Percentiles rank a stretch among this genome's conserved stretches.
phyloP scores from a whole-genome alignment of 257 asterid genomes.

The Fraxinus anomala region DNA sequence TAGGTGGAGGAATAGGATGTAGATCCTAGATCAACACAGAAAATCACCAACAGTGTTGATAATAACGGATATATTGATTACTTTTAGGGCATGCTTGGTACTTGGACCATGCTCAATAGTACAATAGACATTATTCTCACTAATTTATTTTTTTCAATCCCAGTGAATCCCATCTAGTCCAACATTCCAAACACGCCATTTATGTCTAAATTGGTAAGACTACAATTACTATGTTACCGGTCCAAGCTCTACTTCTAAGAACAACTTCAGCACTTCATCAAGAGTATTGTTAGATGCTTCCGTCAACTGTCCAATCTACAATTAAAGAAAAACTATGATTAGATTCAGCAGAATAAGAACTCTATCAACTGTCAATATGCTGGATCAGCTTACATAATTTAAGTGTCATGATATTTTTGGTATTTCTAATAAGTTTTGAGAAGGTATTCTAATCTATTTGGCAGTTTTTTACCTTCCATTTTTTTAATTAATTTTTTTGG shows the following conservation, averaged over 20 bases:
- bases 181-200: neutral
- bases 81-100: conserved; percentile 6
- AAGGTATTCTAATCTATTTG: neutral
- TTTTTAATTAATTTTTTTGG: neutral
- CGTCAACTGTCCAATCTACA: conserved; percentile 52
- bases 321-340: conserved; percentile 4
- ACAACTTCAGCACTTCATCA: conserved; percentile 50
- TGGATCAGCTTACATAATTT: neutral
- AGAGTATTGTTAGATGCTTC: conserved; percentile 36
- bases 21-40: conserved; percentile 38
- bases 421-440: neutral
- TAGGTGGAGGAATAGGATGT: conserved; percentile 40
- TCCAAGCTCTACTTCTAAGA: conserved; percentile 51
- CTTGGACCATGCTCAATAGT: neutral
- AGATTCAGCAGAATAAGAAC: neutral
- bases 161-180: neutral
- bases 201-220: neutral
- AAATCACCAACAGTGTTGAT: conserved; percentile 19
- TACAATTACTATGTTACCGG: conserved; percentile 37
- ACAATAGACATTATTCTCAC: neutral
- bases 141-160: neutral
- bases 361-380: neutral
- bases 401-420: neutral
- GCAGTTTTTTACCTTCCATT: neutral
- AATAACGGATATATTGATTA: neutral